These are phyloP conservation scores for Eutrema yunnanense DNA, from an alignment of 345 rosid genomes.

Conservation along the genomic window DNA sequence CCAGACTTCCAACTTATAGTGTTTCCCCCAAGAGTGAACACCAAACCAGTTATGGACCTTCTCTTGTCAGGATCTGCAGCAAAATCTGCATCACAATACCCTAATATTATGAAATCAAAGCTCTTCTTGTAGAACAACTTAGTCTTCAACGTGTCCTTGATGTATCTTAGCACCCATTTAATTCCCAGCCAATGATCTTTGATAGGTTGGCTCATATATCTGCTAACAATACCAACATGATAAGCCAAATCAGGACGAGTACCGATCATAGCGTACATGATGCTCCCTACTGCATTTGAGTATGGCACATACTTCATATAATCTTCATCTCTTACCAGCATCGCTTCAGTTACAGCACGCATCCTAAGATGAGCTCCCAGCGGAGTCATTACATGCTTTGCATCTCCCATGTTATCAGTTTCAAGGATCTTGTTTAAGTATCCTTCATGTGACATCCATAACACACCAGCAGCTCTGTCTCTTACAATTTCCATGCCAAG, in stretches of 20 bases:
- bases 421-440: neutral
- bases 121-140: neutral
- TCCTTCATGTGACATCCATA: neutral
- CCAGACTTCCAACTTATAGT: neutral
- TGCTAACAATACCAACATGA: neutral
- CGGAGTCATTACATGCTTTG: neutral
- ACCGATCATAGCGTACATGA: neutral
- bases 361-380: neutral
- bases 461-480: neutral
- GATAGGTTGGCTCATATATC: neutral
- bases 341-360: neutral
- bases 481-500: neutral
- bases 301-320: neutral
- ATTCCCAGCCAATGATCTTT: neutral
- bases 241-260: neutral
- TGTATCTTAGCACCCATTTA: neutral
- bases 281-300: neutral
- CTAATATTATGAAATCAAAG: neutral
- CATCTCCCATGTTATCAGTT: neutral
- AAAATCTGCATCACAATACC: neutral
- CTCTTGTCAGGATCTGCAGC: neutral
- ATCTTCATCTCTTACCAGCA: neutral
- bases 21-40: neutral
- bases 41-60: neutral
- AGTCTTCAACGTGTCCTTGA: neutral